A percentile compares a stretch with the other conserved stretches of the same genome.
Evolutionary conservation across 129 eudicot species (phyloP).

Genomic region (Centella asiatica): DNA sequence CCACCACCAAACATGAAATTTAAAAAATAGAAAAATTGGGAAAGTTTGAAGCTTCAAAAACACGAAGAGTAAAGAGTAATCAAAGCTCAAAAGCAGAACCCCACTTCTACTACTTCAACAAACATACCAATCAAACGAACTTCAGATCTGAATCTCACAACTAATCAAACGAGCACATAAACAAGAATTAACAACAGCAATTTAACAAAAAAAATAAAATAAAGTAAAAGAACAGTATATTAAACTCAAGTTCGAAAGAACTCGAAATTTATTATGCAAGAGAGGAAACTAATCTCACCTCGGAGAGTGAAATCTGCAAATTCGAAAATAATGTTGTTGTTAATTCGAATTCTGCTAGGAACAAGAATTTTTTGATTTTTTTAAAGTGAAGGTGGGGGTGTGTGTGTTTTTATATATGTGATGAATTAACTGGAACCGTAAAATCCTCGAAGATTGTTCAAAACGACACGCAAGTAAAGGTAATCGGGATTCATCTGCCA

Average conservation of each 20-base stretch:
- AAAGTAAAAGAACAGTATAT: not conserved
- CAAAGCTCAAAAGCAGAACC: conserved; percentile 25
- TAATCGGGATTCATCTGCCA: conserved; percentile 9
- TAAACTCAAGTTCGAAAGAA: not conserved
- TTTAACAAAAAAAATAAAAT: not conserved
- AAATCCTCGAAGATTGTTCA: no score
- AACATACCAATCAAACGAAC: conserved; percentile 3
- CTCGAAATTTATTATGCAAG: no score
- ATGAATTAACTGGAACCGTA: no score
- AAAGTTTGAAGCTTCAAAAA: conserved; percentile 23
- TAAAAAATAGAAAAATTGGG: not conserved
- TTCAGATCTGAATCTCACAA: conserved; percentile 45
- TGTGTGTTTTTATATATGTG: no score
- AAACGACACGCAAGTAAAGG: not conserved
- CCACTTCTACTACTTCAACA: conserved; percentile 24
- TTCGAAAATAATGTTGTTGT: no score
- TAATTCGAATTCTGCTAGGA: no score
- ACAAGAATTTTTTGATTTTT: no score
- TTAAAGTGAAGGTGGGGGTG: no score
- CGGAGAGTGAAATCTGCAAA: not conserved
- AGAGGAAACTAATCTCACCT: not conserved
- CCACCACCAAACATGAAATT: conserved; percentile 8
- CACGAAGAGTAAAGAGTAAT: conserved; percentile 27
- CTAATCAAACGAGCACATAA: no score
- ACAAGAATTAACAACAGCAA: not conserved